Base-by-base conservation (phyloP, 345 rosid genomes). In the Citrus reticulata region DNA sequence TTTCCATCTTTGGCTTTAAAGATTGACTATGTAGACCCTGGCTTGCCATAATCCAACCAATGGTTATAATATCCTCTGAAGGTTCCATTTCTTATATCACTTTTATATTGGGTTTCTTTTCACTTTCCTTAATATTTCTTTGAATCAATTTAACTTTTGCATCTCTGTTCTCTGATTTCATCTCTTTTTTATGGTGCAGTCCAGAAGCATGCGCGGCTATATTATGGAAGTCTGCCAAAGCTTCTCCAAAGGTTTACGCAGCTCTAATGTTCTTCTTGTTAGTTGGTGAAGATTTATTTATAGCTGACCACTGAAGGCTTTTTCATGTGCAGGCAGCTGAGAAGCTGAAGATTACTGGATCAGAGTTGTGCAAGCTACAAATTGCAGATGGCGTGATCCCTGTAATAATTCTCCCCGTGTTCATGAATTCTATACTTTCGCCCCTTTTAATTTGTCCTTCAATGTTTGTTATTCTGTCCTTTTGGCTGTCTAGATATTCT, bases 141-240 rank as follows among this genome's bases (percentile, higher is more conserved):
- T 65, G 37, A 16, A 27, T 42, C 39, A 9, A 6, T 51, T 73
- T 63, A 46, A 42, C 57, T 29, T 37, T 24, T 22, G 7, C 25
- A 34, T 67, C 61, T 72, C 29, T 67, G 17, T 69, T 46, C 35
- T 58, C 78, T 71, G 55, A 37, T 82, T 75, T 7, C 63, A n/a
- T 74, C 73, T 40, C 63, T 30, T 72, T 81, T 65, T 22, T 78
- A 64, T 81, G 85, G 68, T 79, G 65, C 82, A 95, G 99, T 84
- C 99, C 99, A 14, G 99, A 95, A 90, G 98, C 99, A 24, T 92
- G 98, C 86, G 99, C 98, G 54, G 96, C 99, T 58, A 95, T 95
- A 79, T 84, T 95, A 85, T 95, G 97, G 97, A 92, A 93, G 89
- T 90, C 77, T 79, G 91, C 97, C 72, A 93, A 91, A 87, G 97